Conservation (phyloP, 768 basidiomycete species). For the Pleurotus salmoneostramineus region DNA sequence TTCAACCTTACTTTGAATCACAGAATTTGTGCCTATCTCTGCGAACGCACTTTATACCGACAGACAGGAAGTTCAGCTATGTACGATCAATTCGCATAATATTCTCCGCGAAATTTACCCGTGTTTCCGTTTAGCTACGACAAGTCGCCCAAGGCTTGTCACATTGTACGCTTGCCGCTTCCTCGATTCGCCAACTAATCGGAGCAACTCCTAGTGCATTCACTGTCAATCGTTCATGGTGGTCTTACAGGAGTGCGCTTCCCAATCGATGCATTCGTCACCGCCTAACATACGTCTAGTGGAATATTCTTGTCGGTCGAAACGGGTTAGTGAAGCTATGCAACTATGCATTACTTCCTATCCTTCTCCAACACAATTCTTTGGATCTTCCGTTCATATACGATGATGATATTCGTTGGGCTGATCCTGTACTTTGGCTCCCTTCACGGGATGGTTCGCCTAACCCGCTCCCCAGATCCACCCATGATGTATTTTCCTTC, state of each 20-base stretch:
- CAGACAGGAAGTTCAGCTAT: not conserved
- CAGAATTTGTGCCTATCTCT: not conserved
- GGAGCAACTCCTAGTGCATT: not conserved
- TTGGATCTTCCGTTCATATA: not conserved
- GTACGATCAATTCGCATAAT: not conserved
- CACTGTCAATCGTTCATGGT: not conserved
- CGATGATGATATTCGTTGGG: conserved; percentile 13
- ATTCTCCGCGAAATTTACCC: not conserved
- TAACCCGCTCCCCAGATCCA: not conserved
- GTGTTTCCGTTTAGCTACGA: not conserved
- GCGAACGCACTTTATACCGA: not conserved
- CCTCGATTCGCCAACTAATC: not conserved
- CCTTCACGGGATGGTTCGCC: not conserved
- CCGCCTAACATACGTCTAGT: not conserved
- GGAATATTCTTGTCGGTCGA: not conserved
- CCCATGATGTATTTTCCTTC: conserved; percentile 14
- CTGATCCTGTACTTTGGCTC: conserved; percentile 9
- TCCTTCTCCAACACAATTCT: not conserved
- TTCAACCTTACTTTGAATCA: not conserved
- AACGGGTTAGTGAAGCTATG: not conserved
- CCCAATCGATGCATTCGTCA: not conserved
- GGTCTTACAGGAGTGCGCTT: conserved; percentile 1
- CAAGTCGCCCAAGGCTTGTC: not conserved
- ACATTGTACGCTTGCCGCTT: not conserved
- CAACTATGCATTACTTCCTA: not conserved